Conservation (phyloP, 805 yeast genomes). For the Torulaspora franciscae region DNA sequence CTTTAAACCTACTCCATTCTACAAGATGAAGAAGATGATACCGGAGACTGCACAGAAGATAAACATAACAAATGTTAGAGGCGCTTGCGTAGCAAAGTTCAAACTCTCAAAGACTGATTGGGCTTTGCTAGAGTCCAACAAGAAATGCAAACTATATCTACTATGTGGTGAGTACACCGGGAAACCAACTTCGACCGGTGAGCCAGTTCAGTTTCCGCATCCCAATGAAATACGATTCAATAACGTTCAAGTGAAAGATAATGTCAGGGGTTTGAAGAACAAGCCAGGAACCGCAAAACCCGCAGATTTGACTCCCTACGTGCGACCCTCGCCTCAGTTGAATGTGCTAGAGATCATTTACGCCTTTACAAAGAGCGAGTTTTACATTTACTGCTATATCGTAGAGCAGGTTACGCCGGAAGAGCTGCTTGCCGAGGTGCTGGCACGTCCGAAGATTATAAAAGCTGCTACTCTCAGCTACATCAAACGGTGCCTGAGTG, state of each 20-base stretch:
- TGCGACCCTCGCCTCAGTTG: slow-evolving; percentile 30
- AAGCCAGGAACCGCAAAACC: slow-evolving; percentile 77
- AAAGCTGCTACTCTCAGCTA: slow-evolving; percentile 46
- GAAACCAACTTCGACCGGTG: slow-evolving; percentile 45
- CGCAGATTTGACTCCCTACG: slow-evolving; percentile 60
- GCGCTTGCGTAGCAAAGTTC: slow-evolving; percentile 43
- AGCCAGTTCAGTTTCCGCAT: slow-evolving; percentile 68
- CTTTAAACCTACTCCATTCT: slow-evolving; percentile 56
- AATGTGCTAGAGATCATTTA: slow-evolving; percentile 52
- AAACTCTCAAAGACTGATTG: slow-evolving; percentile 42
- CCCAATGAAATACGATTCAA: slow-evolving; percentile 68
- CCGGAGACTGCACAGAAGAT: slow-evolving; percentile 42
- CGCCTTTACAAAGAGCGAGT: slow-evolving; percentile 51
- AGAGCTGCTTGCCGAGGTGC: slow-evolving; percentile 38
- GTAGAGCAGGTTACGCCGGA: slow-evolving; percentile 47
- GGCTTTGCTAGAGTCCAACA: slow-evolving; percentile 32
- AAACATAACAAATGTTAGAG: slow-evolving; percentile 41
- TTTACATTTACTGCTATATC: slow-evolving; percentile 51
- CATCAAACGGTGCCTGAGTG: slow-evolving; percentile 38
- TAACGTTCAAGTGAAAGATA: slow-evolving; percentile 43
- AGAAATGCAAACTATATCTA: slow-evolving; percentile 42
- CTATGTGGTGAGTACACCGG: slow-evolving; percentile 48
- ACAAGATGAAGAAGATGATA: slow-evolving; percentile 43
- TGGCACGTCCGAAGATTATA: slow-evolving; percentile 48
- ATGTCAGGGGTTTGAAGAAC: slow-evolving; percentile 70